Evolutionary conservation across 2,329 filamentous ascomycete genomes (phyloP).

Genomic region (Penicillium oxalicum): DNA sequence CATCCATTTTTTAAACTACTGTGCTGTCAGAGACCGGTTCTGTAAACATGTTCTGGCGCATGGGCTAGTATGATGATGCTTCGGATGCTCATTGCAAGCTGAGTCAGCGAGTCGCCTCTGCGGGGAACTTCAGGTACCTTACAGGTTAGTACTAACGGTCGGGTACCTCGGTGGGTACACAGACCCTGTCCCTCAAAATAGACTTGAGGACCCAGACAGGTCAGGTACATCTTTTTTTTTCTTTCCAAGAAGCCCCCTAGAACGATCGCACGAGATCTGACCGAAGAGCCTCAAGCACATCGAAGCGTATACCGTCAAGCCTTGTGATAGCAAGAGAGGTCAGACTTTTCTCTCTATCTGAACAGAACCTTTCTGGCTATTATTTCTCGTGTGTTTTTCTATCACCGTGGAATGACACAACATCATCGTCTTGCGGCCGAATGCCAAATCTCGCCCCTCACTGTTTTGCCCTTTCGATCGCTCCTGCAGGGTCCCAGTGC

Average conservation of each 20-base stretch:
- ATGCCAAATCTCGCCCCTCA: too few relatives aligned
- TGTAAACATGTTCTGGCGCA: background rate
- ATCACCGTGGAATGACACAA: too few relatives aligned
- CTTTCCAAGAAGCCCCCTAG: background rate
- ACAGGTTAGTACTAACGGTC: too few relatives aligned
- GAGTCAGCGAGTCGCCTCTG: too few relatives aligned
- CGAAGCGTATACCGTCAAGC: background rate
- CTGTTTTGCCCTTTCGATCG: too few relatives aligned
- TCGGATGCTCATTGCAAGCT: background rate
- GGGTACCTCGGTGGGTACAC: too few relatives aligned
- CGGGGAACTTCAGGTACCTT: too few relatives aligned
- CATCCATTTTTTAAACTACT: constrained; percentile 1
- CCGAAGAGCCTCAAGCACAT: background rate
- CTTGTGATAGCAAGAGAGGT: background rate
- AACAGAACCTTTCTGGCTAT: background rate
- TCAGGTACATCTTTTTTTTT: background rate
- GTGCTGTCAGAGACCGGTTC: constrained; percentile 3
- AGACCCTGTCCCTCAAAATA: too few relatives aligned
- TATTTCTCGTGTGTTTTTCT: background rate
- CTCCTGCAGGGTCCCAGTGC: too few relatives aligned
- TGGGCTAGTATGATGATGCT: background rate
- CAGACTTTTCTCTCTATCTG: background rate
- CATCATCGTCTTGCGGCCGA: too few relatives aligned
- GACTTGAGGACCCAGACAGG: background rate
- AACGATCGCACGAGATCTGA: background rate